Evolutionary conservation across 1,139 yeast genomes (phyloP).

Genomic region (Citeromyces siamensis): DNA sequence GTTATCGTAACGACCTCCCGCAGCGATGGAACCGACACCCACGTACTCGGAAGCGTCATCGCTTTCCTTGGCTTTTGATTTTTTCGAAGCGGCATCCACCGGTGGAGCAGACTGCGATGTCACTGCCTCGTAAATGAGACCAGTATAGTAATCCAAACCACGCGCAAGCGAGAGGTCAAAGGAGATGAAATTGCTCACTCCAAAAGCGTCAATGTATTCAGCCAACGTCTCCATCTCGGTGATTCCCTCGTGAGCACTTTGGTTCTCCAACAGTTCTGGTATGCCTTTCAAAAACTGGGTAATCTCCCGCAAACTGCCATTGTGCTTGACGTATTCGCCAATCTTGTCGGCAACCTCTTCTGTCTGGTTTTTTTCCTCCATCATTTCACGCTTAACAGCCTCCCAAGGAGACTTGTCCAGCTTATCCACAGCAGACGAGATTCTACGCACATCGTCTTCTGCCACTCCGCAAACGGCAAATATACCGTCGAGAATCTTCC

Average conservation of each 20-base stretch:
- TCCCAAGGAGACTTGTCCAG: constrained; percentile 95
- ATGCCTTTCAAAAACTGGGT: constrained; percentile 42
- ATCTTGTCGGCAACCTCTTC: constrained; percentile 88
- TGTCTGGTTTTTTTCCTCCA: constrained; percentile 77
- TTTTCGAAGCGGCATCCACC: constrained; percentile 52
- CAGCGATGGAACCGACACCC: constrained; percentile 97
- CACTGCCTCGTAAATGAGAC: constrained; percentile 91
- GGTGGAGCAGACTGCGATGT: constrained; percentile 96
- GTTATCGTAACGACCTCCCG: constrained; percentile 96
- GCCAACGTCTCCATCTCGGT: constrained; percentile 68
- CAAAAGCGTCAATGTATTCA: constrained; percentile 73
- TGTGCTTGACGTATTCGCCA: constrained; percentile 81
- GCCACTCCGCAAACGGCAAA: constrained; percentile 92
- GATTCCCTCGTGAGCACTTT: constrained; percentile 68
- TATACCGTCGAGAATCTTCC: constrained; percentile 91
- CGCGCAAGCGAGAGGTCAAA: constrained; percentile 93
- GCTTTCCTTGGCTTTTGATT: constrained; percentile 32
- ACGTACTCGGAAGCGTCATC: constrained; percentile 80
- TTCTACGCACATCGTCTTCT: constrained; percentile 85
- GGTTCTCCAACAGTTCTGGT: constrained; percentile 46
- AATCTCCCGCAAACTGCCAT: constrained; percentile 66
- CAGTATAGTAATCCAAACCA: constrained; percentile 96
- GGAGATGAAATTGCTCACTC: constrained; percentile 47
- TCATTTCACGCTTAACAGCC: constrained; percentile 84
- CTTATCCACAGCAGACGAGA: constrained; percentile 93